Base-by-base conservation (phyloP, 2,329 filamentous ascomycete species). In the Curvularia sp. region DNA sequence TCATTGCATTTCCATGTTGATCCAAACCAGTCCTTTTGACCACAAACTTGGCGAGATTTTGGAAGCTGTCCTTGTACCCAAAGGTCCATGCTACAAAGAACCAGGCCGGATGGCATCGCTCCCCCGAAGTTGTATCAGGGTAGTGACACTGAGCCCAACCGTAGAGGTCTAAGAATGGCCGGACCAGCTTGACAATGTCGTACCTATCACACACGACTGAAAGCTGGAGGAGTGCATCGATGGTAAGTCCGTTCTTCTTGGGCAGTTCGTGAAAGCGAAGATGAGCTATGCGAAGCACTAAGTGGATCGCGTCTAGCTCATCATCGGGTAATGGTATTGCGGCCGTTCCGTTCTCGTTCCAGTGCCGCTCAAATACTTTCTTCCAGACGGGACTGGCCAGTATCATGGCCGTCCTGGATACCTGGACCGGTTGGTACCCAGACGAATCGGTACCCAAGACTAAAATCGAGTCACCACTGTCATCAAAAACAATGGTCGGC, bases 161-260 rank as follows among this genome's bases (percentile, higher is more conserved):
- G 15, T 66, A 42, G 73, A 58, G 45, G 19, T 58, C 51, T 19
- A 55, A 27, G n/a, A 58, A 58, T 2, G 55, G 55, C 1, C 57
- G 55, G 70, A 81, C 65, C 60, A 70, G 42, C 55, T 43, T 47
- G 9, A 64, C 59, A 7, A 63, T 36, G 28, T 66, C 67, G 46
- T 77, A 77, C 28, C 74, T 74, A 54, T 75, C 72, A 47, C 69
- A 68, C 21, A 75, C 41, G 10, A 71, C 60, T 0, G 72, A 67
- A 9, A 77, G 55, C 15, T 67, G 52, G 3, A 69, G 59, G 5
- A 77, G 58, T 7, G 57, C 32, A 5, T 61, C 18, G 2, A 73
- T 64, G 1, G 43, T 50, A 3, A 75, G 59, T 1, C 43, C 55
- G 12, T 55, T 55, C 42, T 58, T 54, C 36, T 53, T 18, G 6